Conservation (phyloP, 306 rosid species). For the Urtica urens region DNA sequence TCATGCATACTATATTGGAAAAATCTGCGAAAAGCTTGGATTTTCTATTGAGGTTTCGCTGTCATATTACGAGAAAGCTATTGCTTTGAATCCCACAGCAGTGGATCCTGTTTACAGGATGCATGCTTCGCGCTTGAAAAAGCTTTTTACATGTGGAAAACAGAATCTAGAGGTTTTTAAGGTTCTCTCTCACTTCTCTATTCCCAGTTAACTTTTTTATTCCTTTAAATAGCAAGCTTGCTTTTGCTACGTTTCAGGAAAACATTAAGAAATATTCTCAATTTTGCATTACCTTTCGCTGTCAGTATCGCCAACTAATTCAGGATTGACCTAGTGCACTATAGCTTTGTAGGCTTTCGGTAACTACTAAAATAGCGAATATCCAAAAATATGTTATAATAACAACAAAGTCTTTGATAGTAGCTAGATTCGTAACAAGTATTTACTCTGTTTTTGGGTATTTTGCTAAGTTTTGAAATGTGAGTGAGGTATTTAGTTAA, state of each 20-base stretch:
- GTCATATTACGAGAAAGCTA: constrained; percentile 75
- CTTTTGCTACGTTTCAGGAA: too few relatives aligned
- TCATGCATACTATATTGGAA: constrained; percentile 89
- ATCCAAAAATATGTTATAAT: too few relatives aligned
- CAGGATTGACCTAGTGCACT: too few relatives aligned
- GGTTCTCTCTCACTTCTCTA: constrained; percentile 30
- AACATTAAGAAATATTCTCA: too few relatives aligned
- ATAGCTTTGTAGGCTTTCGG: too few relatives aligned
- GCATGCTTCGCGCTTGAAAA: constrained; percentile 96
- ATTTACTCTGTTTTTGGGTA: constrained; percentile 14
- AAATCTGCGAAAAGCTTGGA: constrained; percentile 86
- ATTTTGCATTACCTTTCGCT: not conserved
- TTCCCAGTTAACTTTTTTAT: constrained; percentile 6
- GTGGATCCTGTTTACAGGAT: constrained; percentile 95
- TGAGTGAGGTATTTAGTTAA: too few relatives aligned
- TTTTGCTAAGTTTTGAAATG: too few relatives aligned
- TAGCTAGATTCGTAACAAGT: not conserved
- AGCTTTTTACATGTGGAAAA: constrained; percentile 51
- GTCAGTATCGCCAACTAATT: too few relatives aligned
- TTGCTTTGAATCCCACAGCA: constrained; percentile 69
- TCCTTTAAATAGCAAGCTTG: constrained; percentile 4
- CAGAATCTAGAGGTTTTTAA: constrained; percentile 56
- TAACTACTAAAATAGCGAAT: too few relatives aligned
- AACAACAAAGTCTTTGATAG: too few relatives aligned
- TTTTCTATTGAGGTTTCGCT: constrained; percentile 55